These are phyloP conservation scores for Dothistroma septosporum DNA, from an alignment of 2,329 filamentous ascomycete species.

Conservation along the genomic window DNA sequence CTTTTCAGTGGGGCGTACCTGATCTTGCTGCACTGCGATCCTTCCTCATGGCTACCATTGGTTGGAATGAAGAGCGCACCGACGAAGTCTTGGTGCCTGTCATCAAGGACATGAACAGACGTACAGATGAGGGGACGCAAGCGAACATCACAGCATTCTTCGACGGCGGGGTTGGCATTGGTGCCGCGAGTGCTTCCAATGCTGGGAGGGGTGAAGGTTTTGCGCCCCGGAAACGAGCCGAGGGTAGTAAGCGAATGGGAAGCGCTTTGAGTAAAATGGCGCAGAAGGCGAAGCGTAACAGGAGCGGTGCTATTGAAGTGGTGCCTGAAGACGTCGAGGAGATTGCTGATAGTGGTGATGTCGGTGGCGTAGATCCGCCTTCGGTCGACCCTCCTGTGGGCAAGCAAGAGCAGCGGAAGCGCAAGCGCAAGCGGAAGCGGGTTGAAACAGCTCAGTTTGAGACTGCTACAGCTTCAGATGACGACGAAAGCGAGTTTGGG, in stretches of 20 bases:
- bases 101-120: conserved; percentile 87
- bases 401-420: conserved; percentile 10
- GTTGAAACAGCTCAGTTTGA: not conserved
- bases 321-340: not conserved
- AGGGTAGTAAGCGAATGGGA: conserved; percentile 67
- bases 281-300: conserved; percentile 46
- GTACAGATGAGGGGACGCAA: conserved; percentile 86
- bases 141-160: conserved; percentile 95
- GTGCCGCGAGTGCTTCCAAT: conserved; percentile 40
- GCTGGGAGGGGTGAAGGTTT: conserved; percentile 54
- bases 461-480: not conserved
- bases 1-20: conserved; percentile 93
- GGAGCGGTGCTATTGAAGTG: conserved; percentile 8
- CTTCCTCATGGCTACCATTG: conserved; percentile 88
- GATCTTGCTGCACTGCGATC: conserved; percentile 78
- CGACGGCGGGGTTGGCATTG: conserved; percentile 66
- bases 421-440: conserved; percentile 18
- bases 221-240: conserved; percentile 62
- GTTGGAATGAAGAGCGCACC: conserved; percentile 85
- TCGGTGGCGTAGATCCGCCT: not conserved
- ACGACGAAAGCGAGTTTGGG: conserved; percentile 9
- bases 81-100: conserved; percentile 96
- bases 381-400: not conserved
- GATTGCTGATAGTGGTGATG: conserved; percentile 1
- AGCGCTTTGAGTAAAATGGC: conserved; percentile 67